Evolutionary conservation across 306 rosid species (phyloP), one percentile per base, ranked within the genome.

Genomic region (Rosa persica): DNA sequence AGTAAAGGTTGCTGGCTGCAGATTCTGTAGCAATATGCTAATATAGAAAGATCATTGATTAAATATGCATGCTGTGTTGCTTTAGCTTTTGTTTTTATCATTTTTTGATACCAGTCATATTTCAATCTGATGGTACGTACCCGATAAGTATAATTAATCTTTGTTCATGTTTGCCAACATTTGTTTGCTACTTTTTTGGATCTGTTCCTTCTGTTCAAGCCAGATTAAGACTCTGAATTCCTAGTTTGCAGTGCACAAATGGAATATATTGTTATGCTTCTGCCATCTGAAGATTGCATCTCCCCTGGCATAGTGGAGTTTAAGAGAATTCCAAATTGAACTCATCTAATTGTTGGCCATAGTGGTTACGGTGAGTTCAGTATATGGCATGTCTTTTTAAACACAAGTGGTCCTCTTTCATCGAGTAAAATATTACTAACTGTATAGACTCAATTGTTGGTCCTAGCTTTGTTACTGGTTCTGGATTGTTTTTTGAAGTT

Each of bases 301-400:
- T 92, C 92, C 73, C 94, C 96, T 76, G 92, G 88, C 82, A 83
- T 94, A 82, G 89, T 90, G 88, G 96, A 89, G 68, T 85, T 92
- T 85, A 92, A 92, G 88, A 83, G 73, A 85, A 81, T 92, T 80
- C 97, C 96, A 51, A 82, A 85, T 66, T 90, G 86, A 72, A 70
- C 89, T 83, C 74, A 84, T 85, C 88, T 92, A 73, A 85, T 94
- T 80, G 88, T 94, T 40, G 90, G 96, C 62, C 87, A 78, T 74
- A 87, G 87, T 79, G 78, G 88, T 65, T 79, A 72, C 52, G 97
- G 96, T 76, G 92, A 92, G 76, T 94, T 94, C 79, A 92, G 90
- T 85, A 81, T 94, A 73, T 94, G 98, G 98, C 92, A 92, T 67
- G 89, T 79, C 69, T 62, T 66, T 25, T 67, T 23, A 62, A 27